Evolutionary conservation across 768 basidiomycete genomes (phyloP).

Genomic region (Mycena albidolilacea): DNA sequence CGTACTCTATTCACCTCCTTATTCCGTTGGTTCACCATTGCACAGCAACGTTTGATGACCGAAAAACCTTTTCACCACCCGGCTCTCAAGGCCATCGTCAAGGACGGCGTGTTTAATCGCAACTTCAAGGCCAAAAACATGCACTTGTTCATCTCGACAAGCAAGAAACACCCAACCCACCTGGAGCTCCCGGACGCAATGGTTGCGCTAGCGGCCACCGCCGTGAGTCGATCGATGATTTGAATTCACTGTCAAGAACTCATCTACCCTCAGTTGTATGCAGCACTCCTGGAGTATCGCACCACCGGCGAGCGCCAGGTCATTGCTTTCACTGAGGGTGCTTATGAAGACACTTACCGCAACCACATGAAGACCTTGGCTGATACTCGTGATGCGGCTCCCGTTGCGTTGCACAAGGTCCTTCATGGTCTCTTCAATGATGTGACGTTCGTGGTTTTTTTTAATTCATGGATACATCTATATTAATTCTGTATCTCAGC

Average conservation of each 20-base stretch:
- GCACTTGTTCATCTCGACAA: constrained; percentile 1
- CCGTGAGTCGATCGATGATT: background rate
- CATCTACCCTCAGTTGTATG: constrained; percentile 14
- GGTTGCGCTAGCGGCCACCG: constrained; percentile 15
- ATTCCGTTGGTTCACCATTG: too few species aligned
- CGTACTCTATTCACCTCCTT: background rate
- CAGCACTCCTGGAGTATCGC: constrained; percentile 9
- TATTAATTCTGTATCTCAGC: background rate
- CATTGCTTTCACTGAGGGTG: constrained; percentile 22
- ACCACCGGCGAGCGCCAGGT: constrained; percentile 7
- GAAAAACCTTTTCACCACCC: constrained; percentile 15
- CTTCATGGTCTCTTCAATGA: constrained; percentile 12
- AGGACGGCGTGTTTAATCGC: constrained; percentile 11
- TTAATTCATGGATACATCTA: background rate
- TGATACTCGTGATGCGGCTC: background rate
- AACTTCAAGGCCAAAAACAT: constrained; percentile 17
- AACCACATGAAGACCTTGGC: constrained; percentile 17
- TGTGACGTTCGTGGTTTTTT: background rate
- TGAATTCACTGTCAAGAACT: too few species aligned
- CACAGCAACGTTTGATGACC: constrained; percentile 9
- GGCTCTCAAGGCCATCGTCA: background rate
- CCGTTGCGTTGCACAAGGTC: constrained; percentile 4
- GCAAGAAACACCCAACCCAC: background rate
- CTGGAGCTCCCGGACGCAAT: constrained; percentile 18
- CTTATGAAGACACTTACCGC: constrained; percentile 18